Evolutionary conservation across 345 rosid species (phyloP).

Genomic region (Syzygium aromaticum): DNA sequence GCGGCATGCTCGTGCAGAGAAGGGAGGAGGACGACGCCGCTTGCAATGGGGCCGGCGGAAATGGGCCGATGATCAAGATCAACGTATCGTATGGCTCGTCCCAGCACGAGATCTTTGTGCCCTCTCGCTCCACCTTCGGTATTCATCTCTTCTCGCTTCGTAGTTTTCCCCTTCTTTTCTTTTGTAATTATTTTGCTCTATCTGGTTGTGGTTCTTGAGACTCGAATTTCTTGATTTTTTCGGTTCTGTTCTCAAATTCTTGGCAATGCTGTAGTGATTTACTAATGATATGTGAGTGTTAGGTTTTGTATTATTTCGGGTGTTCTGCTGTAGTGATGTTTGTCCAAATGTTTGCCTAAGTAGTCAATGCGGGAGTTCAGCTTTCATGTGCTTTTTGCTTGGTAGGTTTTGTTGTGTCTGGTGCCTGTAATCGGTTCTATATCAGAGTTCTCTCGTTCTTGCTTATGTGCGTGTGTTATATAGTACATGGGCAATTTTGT

Average conservation of each 20-base stretch:
- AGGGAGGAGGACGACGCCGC: constrained; percentile 25
- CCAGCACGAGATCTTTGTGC: constrained; percentile 36
- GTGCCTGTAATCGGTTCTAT: background rate
- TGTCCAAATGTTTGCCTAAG: background rate
- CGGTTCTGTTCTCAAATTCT: background rate
- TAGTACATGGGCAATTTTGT: background rate
- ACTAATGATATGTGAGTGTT: background rate
- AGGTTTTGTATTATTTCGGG: background rate
- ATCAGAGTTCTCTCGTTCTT: background rate
- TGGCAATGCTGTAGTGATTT: background rate
- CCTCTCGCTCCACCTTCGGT: constrained; percentile 60
- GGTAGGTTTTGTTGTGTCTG: background rate
- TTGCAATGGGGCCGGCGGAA: constrained; percentile 11
- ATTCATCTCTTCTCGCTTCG: background rate
- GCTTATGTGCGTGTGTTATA: background rate
- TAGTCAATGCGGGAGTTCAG: background rate
- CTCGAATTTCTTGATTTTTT: background rate
- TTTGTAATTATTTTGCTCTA: background rate
- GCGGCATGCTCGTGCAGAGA: constrained; percentile 50
- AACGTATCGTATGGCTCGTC: constrained; percentile 33
- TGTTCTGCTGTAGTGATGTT: background rate
- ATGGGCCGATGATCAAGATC: constrained; percentile 30
- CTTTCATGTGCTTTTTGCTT: background rate
- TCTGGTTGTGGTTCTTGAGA: background rate
- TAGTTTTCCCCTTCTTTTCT: background rate